Base-by-base conservation (phyloP, 2,329 filamentous ascomycete species). In the Rhynchosporium graminicola region DNA sequence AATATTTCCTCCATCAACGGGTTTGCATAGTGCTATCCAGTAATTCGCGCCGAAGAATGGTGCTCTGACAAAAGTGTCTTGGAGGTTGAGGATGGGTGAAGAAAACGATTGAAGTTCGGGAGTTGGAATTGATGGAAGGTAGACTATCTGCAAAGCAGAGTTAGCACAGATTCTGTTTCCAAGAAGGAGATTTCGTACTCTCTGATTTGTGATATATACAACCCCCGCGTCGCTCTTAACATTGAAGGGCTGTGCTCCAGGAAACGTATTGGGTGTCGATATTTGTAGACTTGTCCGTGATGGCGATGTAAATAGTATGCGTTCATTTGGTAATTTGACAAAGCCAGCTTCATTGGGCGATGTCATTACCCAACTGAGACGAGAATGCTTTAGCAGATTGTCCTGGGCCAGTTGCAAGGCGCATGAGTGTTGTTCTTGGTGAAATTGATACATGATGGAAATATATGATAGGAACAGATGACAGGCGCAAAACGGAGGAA, bases 21-120 rank as follows among this genome's bases (percentile, higher is more conserved):
- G 92, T 70, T 89, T 88, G 63, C 96, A 86, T 50, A 88, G 79
- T 29, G 90, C 89, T 61, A 87, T 87, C 93, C 93, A 98, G 68
- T 90, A 89, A 80, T 96, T 97, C 4, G 92, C 89, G 26, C 94
- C 93, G 75, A 97, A 96, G 81, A 93, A 96, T 40, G 94, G 93
- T 2, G 93, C 91, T 38, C 88, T 87, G 64, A 96, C 90, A 72
- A 90, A 91, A 6, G 90, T 90, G 76, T 98, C 94, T 76, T 91
- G 86, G 50, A 96, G 84, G 74, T 94, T 93, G 67, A 97, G 83
- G 64, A 97, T 89, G 46, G 93, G 93, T 0, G 89, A 87, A 47
- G 92, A 92, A 77, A 98, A 97, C 56, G 92, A 97, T 75, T 94
- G 87, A 73, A 97, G 75, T 31, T 70, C 77, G 59, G 82, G 79